Evolutionary conservation across 31 red algal genomes (phyloP).

Genomic region (Odonthalia washingtoniensis): DNA sequence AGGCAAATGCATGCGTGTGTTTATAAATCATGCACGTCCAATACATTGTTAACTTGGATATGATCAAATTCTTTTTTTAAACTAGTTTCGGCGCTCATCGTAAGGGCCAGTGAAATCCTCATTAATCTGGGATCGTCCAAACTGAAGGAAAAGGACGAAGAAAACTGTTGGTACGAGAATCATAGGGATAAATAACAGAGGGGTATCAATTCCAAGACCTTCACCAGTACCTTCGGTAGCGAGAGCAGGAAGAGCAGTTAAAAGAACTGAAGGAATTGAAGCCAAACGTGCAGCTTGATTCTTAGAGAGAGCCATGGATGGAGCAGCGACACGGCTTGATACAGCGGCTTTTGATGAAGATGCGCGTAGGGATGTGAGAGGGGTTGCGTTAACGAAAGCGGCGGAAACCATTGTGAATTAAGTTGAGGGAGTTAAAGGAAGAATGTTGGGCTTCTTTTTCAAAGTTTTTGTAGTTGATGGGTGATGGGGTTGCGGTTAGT

Average conservation of each 20-base stretch:
- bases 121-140: slow-evolving; percentile 75
- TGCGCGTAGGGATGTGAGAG: slow-evolving; percentile 28
- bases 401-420: slow-evolving; percentile 75
- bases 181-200: slow-evolving; percentile 77
- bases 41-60: too few relatives aligned
- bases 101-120: slow-evolving; percentile 82
- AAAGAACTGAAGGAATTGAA: slow-evolving; percentile 47
- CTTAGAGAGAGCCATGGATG: slow-evolving; percentile 69
- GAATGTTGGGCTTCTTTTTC: too few relatives aligned
- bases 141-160: slow-evolving; percentile 79
- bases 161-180: slow-evolving; percentile 74
- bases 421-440: too few relatives aligned
- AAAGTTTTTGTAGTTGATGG: too few relatives aligned
- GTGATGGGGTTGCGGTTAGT: too few relatives aligned
- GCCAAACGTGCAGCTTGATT: slow-evolving; percentile 65
- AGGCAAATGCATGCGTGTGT: too few relatives aligned
- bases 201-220: slow-evolving; percentile 79
- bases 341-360: slow-evolving; percentile 27
- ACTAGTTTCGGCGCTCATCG: slow-evolving; percentile 79
- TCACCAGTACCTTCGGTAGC: slow-evolving; percentile 89
- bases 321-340: slow-evolving; percentile 43
- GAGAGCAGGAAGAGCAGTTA: slow-evolving; percentile 59
- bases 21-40: too few relatives aligned
- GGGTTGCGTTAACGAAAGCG: slow-evolving; percentile 55
- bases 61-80: too few relatives aligned